Conservation (phyloP, 2,329 filamentous ascomycete species). For the Alternaria burnsii region DNA sequence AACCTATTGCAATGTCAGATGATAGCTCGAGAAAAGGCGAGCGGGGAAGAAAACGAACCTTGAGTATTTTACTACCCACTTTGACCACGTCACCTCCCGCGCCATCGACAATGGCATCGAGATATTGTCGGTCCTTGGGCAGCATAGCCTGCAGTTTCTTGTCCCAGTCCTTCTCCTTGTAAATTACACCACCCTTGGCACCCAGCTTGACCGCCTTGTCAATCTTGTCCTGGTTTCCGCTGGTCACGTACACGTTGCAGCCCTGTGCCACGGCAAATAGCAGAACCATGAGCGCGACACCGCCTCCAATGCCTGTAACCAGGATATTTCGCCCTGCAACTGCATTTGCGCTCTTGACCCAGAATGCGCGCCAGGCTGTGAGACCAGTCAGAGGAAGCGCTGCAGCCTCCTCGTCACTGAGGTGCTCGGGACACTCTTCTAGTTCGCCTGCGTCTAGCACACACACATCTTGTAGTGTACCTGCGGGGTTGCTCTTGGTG, state of each 20-base stretch:
- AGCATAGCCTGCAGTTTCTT: conserved; percentile 72
- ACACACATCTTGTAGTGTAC: conserved; percentile 78
- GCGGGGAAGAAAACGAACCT: conserved; percentile 50
- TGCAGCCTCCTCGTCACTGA: conserved; percentile 77
- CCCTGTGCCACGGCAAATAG: conserved; percentile 79
- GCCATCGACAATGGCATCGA: conserved; percentile 90
- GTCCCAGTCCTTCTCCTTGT: conserved; percentile 83
- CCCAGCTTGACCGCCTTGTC: conserved; percentile 75
- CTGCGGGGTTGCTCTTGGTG: conserved; percentile 69
- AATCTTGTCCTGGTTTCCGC: conserved; percentile 78
- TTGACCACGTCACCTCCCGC: conserved; percentile 86
- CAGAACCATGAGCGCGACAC: conserved; percentile 83
- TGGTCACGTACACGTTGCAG: conserved; percentile 82
- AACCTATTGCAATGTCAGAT: conserved; percentile 48
- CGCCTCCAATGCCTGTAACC: conserved; percentile 90
- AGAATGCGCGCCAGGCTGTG: conserved; percentile 86
- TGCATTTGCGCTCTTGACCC: conserved; percentile 76
- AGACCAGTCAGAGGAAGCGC: conserved; percentile 85
- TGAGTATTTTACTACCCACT: conserved; percentile 73
- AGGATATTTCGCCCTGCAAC: conserved; percentile 76
- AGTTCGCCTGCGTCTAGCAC: conserved; percentile 75
- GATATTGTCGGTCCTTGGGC: conserved; percentile 69
- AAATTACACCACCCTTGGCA: conserved; percentile 81
- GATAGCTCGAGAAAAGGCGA: background rate
- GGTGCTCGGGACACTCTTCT: conserved; percentile 76